Conservation (phyloP, 139 green algal species). For the Volvox africanus region DNA sequence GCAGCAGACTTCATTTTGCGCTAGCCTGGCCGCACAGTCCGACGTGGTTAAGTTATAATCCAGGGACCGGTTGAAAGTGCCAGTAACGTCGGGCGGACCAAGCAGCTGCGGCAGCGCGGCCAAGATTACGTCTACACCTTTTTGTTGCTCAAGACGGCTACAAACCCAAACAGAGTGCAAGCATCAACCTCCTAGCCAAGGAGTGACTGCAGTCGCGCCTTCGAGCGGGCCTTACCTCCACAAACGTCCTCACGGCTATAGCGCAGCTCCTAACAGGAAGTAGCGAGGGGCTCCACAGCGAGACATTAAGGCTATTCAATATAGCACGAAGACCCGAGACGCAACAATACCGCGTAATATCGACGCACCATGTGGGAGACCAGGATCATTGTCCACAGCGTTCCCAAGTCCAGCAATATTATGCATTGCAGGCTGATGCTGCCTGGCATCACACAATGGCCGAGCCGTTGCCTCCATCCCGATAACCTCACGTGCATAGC, state of each 20-base stretch:
- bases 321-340: conserved; percentile 60
- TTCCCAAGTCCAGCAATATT: too few species aligned
- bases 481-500: conserved; percentile 78
- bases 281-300: conserved; percentile 75
- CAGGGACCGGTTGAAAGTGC: not conserved
- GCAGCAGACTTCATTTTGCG: not conserved
- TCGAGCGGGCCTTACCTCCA: conserved; percentile 77
- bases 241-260: conserved; percentile 51
- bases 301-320: conserved; percentile 83
- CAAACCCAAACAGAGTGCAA: conserved; percentile 77
- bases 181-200: conserved; percentile 72
- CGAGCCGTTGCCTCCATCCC: not conserved
- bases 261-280: conserved; percentile 65
- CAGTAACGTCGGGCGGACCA: not conserved
- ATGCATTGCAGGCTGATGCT: too few species aligned
- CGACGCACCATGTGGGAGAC: not conserved
- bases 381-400: not conserved
- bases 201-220: conserved; percentile 72
- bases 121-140: conserved; percentile 89
- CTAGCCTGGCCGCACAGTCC: not conserved
- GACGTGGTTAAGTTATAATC: not conserved
- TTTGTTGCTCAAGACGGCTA: conserved; percentile 86
- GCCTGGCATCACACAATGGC: too few species aligned
- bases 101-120: conserved; percentile 74
- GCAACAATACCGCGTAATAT: not conserved